A percentile compares a stretch with the other conserved stretches of the same genome.
Evolutionary conservation across 2,329 filamentous ascomycete species (phyloP).

Genomic region (Exophiala oligosperma): DNA sequence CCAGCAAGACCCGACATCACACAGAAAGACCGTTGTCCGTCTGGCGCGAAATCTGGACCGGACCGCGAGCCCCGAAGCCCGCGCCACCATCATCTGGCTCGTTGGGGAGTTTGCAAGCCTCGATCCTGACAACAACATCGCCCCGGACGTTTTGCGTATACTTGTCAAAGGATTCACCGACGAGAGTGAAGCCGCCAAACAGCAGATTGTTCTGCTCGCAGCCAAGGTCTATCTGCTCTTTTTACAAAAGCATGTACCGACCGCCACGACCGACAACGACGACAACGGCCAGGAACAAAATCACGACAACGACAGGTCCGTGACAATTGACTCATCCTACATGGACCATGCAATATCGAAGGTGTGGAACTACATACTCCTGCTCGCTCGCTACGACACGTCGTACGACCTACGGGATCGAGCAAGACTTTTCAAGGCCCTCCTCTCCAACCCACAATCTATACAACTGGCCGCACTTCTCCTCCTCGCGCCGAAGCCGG

Average conservation of each 20-base stretch:
- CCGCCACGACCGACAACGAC: slow-evolving; percentile 25
- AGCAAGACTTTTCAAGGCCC: slow-evolving; percentile 80
- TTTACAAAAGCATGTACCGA: slow-evolving; percentile 48
- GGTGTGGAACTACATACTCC: slow-evolving; percentile 81
- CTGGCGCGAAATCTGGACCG: slow-evolving; percentile 89
- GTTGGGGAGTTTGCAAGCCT: slow-evolving; percentile 89
- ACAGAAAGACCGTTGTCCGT: slow-evolving; percentile 81
- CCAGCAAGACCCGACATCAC: slow-evolving; percentile 79
- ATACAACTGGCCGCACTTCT: slow-evolving; percentile 86
- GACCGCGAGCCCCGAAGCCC: slow-evolving; percentile 80
- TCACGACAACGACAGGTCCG: slow-evolving; percentile 32
- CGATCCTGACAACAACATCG: slow-evolving; percentile 82
- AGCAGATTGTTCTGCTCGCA: slow-evolving; percentile 87
- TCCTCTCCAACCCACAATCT: slow-evolving; percentile 71
- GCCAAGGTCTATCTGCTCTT: slow-evolving; percentile 97
- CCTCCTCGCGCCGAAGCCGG: slow-evolving; percentile 89
- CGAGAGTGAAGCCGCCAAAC: slow-evolving; percentile 82
- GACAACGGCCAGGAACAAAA: slow-evolving; percentile 19
- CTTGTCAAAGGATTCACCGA: slow-evolving; percentile 79
- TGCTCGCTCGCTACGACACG: slow-evolving; percentile 86
- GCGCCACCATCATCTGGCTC: slow-evolving; percentile 95
- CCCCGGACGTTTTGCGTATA: slow-evolving; percentile 86
- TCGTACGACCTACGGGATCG: slow-evolving; percentile 95
- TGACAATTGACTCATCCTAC: slow-evolving; percentile 26
- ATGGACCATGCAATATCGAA: slow-evolving; percentile 67